Conservation (phyloP, 192 early-diverging fungal genomes). For the Podila horticola region DNA sequence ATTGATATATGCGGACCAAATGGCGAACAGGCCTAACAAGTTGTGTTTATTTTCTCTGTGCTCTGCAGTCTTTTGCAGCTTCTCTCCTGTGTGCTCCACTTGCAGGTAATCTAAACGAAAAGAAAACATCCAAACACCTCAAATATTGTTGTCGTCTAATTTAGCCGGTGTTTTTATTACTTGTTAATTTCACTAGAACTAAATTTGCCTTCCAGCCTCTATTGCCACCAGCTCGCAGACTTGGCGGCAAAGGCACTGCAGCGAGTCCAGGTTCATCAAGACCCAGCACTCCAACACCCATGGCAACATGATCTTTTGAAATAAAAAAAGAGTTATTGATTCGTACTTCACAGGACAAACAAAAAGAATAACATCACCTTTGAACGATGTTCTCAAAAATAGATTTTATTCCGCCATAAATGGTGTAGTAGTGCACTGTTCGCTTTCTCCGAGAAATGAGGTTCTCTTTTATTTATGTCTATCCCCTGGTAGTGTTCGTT, state of each 20-base stretch:
- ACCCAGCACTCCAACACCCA: constrained; percentile 12
- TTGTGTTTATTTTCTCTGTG: background rate
- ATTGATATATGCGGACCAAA: too few species aligned
- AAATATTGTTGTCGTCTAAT: background rate
- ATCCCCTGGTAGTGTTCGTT: too few species aligned
- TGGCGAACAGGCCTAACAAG: too few species aligned
- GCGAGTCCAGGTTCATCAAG: constrained; percentile 40
- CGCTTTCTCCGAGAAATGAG: too few species aligned
- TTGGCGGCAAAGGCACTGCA: constrained; percentile 8
- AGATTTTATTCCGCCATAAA: too few species aligned
- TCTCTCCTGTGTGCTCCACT: constrained; percentile 80
- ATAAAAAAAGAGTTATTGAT: too few species aligned
- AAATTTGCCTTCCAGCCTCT: constrained; percentile 73
- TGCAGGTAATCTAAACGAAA: constrained; percentile 59
- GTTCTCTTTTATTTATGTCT: too few species aligned
- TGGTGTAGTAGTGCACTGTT: too few species aligned
- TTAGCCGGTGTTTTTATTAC: background rate
- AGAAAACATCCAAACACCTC: too few species aligned
- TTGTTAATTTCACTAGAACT: constrained; percentile 54
- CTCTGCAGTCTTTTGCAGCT: constrained; percentile 70
- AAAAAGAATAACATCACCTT: too few species aligned
- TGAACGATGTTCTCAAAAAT: too few species aligned
- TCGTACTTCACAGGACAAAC: too few species aligned
- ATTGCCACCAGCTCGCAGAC: constrained; percentile 24
- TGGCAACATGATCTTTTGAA: constrained; percentile 8